Evolutionary conservation across 108 stramenopile species (phyloP).

Genomic region (Nitzschia inconspicua): DNA sequence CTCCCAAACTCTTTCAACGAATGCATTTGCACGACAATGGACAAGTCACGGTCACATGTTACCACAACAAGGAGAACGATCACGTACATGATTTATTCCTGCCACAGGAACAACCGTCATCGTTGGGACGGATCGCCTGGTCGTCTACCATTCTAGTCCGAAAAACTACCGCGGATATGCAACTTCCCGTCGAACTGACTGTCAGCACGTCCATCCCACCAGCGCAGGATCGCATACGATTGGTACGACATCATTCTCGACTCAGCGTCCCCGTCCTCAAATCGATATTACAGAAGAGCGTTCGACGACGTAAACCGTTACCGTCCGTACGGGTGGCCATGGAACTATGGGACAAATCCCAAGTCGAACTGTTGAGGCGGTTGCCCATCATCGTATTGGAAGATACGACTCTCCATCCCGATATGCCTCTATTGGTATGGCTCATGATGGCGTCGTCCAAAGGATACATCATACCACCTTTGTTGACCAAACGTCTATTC

Average conservation of each 20-base stretch:
- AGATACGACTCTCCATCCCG: conserved; percentile 87
- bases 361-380: conserved; percentile 71
- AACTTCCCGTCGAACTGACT: neutral
- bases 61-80: neutral
- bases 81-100: neutral
- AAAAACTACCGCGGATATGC: neutral
- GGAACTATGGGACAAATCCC: conserved; percentile 68
- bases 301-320: conserved; percentile 71
- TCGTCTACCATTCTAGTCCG: conserved; percentile 33
- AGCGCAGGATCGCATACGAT: conserved; percentile 5
- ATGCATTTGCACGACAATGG: conserved; percentile 25
- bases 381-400: conserved; percentile 87
- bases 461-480: conserved; percentile 30
- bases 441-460: conserved; percentile 89
- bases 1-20: conserved; percentile 16
- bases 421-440: conserved; percentile 83
- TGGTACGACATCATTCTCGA: conserved; percentile 58
- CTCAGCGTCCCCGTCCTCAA: conserved; percentile 75
- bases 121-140: conserved; percentile 16
- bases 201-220: conserved; percentile 4
- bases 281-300: conserved; percentile 84
- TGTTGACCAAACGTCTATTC: conserved; percentile 37
- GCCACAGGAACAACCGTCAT: neutral
- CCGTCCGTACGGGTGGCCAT: conserved; percentile 82
- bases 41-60: conserved; percentile 10